Conservation (phyloP, 2,329 filamentous ascomycete species). For the Arthrobotrys iridis region DNA sequence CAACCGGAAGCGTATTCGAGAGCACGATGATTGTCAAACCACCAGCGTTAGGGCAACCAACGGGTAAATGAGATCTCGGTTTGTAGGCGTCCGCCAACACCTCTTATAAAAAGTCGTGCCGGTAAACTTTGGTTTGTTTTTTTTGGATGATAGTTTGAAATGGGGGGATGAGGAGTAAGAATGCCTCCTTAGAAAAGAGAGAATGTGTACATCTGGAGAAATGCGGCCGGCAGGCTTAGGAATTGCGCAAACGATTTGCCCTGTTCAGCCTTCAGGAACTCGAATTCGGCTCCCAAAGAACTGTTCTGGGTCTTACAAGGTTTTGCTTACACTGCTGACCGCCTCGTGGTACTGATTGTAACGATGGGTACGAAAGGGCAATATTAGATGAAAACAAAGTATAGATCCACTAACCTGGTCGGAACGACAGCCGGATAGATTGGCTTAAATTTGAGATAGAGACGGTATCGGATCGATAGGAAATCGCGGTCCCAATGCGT, state of each 20-base stretch:
- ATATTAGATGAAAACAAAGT: slow-evolving; percentile 8
- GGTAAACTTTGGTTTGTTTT: background rate
- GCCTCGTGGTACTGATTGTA: slow-evolving; percentile 28
- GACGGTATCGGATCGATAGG: slow-evolving; percentile 30
- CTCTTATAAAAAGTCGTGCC: slow-evolving; percentile 11
- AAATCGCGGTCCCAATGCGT: slow-evolving; percentile 29
- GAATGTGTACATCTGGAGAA: slow-evolving; percentile 35
- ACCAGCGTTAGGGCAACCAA: slow-evolving; percentile 27
- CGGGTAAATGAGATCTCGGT: slow-evolving; percentile 19
- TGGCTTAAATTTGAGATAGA: background rate
- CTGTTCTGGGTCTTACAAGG: slow-evolving; percentile 32
- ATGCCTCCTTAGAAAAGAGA: slow-evolving; percentile 42
- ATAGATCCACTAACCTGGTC: slow-evolving; percentile 44
- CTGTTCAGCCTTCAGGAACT: slow-evolving; percentile 46
- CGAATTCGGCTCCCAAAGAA: slow-evolving; percentile 25
- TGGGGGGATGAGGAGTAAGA: slow-evolving; percentile 34
- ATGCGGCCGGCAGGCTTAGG: slow-evolving; percentile 53
- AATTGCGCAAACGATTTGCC: slow-evolving; percentile 34
- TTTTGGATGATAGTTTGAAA: slow-evolving; percentile 15
- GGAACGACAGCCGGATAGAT: slow-evolving; percentile 47
- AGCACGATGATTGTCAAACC: slow-evolving; percentile 52
- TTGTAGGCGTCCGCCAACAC: slow-evolving; percentile 17
- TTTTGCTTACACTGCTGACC: slow-evolving; percentile 37
- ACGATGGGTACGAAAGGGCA: background rate
- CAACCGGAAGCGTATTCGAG: slow-evolving; percentile 45